These are phyloP conservation scores for Eragrostis tef DNA, from an alignment of 202 grass and related monocot genomes.

Conservation along the genomic window DNA sequence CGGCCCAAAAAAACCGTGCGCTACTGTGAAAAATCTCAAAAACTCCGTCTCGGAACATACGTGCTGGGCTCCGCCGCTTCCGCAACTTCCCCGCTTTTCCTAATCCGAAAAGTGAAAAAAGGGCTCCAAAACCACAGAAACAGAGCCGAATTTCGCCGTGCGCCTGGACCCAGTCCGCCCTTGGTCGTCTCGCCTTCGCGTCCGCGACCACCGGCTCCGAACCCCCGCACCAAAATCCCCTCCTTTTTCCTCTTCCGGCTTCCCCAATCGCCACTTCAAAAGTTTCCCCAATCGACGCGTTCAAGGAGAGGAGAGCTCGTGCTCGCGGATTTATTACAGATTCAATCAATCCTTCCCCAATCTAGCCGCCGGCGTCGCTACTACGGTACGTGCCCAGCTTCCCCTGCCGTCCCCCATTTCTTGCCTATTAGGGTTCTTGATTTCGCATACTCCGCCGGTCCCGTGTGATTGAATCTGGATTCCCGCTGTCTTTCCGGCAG, in stretches of 20 bases:
- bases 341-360: background rate
- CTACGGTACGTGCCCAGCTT: background rate
- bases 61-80: background rate
- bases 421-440: slow-evolving; percentile 42
- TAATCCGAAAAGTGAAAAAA: too few relatives aligned
- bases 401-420: slow-evolving; percentile 3
- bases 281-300: background rate
- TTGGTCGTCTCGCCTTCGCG: too few relatives aligned
- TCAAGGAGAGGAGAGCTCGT: background rate
- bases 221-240: background rate
- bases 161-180: too few relatives aligned
- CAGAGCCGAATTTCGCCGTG: too few relatives aligned
- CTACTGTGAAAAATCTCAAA: background rate
- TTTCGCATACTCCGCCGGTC: background rate
- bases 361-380: background rate
- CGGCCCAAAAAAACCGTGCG: background rate
- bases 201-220: background rate
- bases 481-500: slow-evolving; percentile 25
- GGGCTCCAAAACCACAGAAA: too few relatives aligned
- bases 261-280: background rate
- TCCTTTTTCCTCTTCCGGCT: background rate
- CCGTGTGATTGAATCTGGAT: slow-evolving; percentile 10
- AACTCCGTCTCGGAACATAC: background rate
- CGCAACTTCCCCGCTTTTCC: too few relatives aligned
- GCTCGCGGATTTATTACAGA: background rate